Evolutionary conservation across 1,284 basidiomycete species (phyloP), one percentile per base, ranked within the genome.

Genomic region (Tremellales sp.): DNA sequence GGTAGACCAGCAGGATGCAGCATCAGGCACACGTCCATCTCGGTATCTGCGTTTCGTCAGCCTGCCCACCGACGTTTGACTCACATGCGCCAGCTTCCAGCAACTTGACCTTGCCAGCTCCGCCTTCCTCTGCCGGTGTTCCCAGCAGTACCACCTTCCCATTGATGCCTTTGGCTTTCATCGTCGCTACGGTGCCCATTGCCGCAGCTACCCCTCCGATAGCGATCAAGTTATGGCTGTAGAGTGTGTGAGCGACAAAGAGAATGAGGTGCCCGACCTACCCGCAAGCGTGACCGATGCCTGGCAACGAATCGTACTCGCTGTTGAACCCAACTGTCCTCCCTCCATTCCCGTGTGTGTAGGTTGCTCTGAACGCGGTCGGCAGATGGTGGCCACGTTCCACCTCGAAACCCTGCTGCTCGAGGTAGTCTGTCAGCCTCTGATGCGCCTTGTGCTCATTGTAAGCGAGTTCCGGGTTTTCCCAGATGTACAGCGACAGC

Each of bases 101-200:
- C 26, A 92, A 75, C 37, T 79, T 77, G 45, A 84, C 78, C 73
- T 93, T 92, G 22, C 89, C 89, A 17, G 81, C 84, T 2, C 85
- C 86, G 13, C 76, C 77, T 72, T 92, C 89, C 72, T 92, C 89
- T 13, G 85, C 89, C 50, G 90, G 89, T 4, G 90, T 93, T 22
- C 90, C 89, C 4, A 93, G 77, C 25, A 93, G 78, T 40, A 90
- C 75, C 13, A 93, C 77, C 47, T 79, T 86, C 2, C 88, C 90
- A 2, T n/a, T n/a, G n/a, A n/a, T n/a, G n/a, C n/a, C n/a, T n/a
- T n/a, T n/a, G n/a, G n/a, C n/a, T n/a, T n/a, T n/a, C n/a, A n/a
- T n/a, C n/a, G n/a, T n/a, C n/a, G n/a, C n/a, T n/a, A n/a, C n/a
- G n/a, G n/a, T n/a, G n/a, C n/a, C n/a, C n/a, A n/a, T n/a, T n/a